Percentiles rank a stretch among this genome's conserved stretches.
These are phyloP conservation scores for Artemisia tridentata DNA, from an alignment of 129 eudicot species.

Conservation along the genomic window DNA sequence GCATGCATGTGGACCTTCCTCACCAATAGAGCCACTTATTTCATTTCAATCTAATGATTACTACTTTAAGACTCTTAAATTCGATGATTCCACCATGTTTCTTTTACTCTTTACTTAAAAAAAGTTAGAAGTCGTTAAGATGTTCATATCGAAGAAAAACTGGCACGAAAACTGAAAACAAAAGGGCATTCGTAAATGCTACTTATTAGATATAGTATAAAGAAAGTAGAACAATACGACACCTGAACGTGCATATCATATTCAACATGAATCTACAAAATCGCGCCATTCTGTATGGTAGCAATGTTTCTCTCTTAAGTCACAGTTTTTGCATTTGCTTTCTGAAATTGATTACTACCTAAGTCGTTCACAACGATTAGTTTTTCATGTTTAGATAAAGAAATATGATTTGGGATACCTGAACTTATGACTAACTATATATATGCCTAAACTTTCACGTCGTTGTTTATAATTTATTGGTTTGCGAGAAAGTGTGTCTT, in stretches of 20 bases:
- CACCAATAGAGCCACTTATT: conserved; percentile 35
- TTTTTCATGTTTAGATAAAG: too few species aligned
- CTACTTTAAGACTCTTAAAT: conserved; percentile 10
- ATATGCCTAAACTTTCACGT: too few species aligned
- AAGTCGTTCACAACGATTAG: too few species aligned
- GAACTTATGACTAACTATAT: too few species aligned
- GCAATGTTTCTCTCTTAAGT: too few species aligned
- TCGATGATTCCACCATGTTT: conserved; percentile 7
- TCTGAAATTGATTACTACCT: too few species aligned
- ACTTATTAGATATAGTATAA: background rate
- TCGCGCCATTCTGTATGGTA: too few species aligned
- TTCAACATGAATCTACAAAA: background rate
- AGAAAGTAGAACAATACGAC: background rate
- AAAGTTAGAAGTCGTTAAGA: conserved; percentile 6
- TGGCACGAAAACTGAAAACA: background rate
- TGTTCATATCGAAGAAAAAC: conserved; percentile 3
- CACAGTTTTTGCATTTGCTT: too few species aligned
- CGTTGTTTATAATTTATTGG: too few species aligned
- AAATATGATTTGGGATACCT: too few species aligned
- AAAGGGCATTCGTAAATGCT: conserved; percentile 3
- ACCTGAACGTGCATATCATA: background rate
- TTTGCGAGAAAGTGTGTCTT: too few species aligned
- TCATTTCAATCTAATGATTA: conserved; percentile 25
- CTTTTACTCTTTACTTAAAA: background rate
- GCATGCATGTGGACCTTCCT: conserved; percentile 33